These are phyloP conservation scores for Neurospora sp. DNA, from an alignment of 495 filamentous ascomycete species.

Conservation along the genomic window DNA sequence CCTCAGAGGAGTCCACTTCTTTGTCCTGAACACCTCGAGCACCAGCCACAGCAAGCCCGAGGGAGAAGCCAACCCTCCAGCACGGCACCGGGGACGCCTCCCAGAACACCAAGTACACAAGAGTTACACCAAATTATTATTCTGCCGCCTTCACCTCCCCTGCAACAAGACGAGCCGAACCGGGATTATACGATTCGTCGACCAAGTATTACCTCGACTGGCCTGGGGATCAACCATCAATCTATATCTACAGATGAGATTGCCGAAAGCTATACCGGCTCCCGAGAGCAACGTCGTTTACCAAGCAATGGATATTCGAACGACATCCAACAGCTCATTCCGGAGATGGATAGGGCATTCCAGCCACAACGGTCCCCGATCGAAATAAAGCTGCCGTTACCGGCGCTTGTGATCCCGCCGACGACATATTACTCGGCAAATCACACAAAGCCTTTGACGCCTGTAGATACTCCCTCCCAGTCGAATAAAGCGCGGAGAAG, in stretches of 20 bases:
- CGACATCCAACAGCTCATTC: slow-evolving; percentile 33
- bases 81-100: not conserved
- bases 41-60: slow-evolving; percentile 4
- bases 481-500: not conserved
- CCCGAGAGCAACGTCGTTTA: not conserved
- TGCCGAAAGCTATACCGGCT: not conserved
- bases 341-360: slow-evolving; percentile 37
- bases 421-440: slow-evolving; percentile 1
- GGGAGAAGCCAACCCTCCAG: slow-evolving; percentile 5
- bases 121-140: not conserved
- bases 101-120: not conserved
- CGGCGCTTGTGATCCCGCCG: slow-evolving; percentile 2
- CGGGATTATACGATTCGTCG: not conserved
- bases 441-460: not conserved
- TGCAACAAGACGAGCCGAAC: slow-evolving; percentile 6
- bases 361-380: slow-evolving; percentile 23
- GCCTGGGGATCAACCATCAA: not conserved
- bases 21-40: slow-evolving; percentile 15
- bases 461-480: not conserved
- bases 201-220: not conserved
- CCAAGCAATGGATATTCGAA: slow-evolving; percentile 10
- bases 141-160: slow-evolving; percentile 10
- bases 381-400: slow-evolving; percentile 19
- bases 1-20: slow-evolving; percentile 19
- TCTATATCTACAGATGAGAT: not conserved